phyloP scores from a whole-genome alignment of 2,329 filamentous ascomycete species.

The Calonectria naviculata region DNA sequence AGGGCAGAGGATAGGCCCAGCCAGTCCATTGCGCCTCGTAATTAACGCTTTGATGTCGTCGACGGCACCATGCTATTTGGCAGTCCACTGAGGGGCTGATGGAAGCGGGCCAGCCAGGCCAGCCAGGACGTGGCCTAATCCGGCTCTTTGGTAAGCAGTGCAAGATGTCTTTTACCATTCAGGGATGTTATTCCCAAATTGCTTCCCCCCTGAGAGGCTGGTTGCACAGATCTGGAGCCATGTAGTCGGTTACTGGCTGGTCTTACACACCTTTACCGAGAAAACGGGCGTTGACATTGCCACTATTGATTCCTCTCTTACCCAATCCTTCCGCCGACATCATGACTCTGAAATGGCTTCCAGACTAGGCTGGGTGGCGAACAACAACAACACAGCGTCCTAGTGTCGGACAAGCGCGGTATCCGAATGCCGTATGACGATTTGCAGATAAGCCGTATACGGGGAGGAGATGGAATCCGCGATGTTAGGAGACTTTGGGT shows the following conservation, averaged over 20 bases:
- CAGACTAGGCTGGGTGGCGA: background rate
- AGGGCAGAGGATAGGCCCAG: background rate
- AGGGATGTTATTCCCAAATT: background rate
- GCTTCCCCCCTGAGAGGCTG: background rate
- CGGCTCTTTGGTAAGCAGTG: background rate
- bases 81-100: conserved; percentile 1
- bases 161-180: background rate
- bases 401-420: background rate
- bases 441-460: background rate
- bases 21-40: background rate
- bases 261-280: conserved; percentile 5
- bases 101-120: background rate
- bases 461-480: background rate
- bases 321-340: conserved; percentile 1
- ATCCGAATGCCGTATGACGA: background rate
- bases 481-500: background rate
- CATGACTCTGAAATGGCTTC: background rate
- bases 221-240: conserved; percentile 1
- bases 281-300: conserved; percentile 8
- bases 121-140: background rate
- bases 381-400: background rate
- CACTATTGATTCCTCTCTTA: background rate
- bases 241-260: background rate
- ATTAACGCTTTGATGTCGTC: conserved; percentile 1
- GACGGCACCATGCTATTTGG: background rate